These are phyloP conservation scores for Entonaema liquescens DNA, from an alignment of 495 filamentous ascomycete species.

Conservation along the genomic window DNA sequence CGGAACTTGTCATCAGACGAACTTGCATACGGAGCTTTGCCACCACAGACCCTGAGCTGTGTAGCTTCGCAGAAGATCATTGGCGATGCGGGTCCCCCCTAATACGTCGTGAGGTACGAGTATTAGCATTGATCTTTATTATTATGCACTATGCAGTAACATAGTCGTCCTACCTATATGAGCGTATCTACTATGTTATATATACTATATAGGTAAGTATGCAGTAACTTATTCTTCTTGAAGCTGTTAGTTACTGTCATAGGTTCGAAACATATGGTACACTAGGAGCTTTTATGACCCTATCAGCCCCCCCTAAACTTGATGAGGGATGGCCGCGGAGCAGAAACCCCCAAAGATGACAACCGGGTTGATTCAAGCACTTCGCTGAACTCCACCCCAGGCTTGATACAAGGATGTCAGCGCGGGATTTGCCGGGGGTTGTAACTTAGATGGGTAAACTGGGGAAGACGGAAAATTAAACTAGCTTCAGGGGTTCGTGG, in stretches of 20 bases:
- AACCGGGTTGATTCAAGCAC: constrained; percentile 30
- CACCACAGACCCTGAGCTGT: constrained; percentile 9
- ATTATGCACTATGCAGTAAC: constrained; percentile 22
- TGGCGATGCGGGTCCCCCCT: constrained; percentile 9
- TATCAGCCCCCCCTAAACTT: neutral
- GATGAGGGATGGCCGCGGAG: constrained; percentile 33
- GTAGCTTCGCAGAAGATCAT: constrained; percentile 35
- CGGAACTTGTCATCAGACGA: constrained; percentile 43
- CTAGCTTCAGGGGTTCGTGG: constrained; percentile 37
- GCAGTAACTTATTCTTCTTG: neutral
- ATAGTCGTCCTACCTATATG: neutral
- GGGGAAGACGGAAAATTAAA: constrained; percentile 33
- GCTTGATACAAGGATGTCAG: constrained; percentile 20
- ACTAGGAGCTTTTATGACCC: constrained; percentile 3
- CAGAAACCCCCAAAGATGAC: constrained; percentile 23
- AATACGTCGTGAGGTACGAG: constrained; percentile 12
- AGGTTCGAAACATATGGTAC: constrained; percentile 6
- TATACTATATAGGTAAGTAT: neutral
- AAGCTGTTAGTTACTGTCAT: constrained; percentile 4
- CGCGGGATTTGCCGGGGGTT: constrained; percentile 35
- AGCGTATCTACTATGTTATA: constrained; percentile 2
- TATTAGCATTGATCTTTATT: constrained; percentile 9
- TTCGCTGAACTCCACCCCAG: constrained; percentile 23
- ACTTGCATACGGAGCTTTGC: constrained; percentile 38
- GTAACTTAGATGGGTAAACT: constrained; percentile 18